Conservation (phyloP, 2,329 filamentous ascomycete genomes). For the Blastomyces parvus region DNA sequence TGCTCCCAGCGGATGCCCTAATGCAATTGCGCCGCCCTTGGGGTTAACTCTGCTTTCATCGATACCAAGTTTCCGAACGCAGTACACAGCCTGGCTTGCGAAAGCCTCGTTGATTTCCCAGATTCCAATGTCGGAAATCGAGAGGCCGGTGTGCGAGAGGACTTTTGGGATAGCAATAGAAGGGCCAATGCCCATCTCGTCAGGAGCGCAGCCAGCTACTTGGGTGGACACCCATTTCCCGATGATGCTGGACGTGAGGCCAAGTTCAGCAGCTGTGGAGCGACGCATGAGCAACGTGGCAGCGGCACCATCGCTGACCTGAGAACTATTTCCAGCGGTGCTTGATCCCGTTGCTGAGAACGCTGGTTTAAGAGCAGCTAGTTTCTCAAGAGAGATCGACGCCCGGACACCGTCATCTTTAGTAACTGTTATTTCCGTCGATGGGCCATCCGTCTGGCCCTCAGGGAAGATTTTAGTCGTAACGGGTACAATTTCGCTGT, state of each 20-base stretch:
- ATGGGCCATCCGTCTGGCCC: conserved; percentile 49
- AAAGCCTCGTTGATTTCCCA: conserved; percentile 93
- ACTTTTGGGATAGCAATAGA: conserved; percentile 78
- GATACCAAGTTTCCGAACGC: conserved; percentile 52
- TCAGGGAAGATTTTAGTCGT: conserved; percentile 58
- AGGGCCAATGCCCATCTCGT: conserved; percentile 91
- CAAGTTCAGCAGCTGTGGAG: conserved; percentile 65
- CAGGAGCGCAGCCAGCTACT: conserved; percentile 68
- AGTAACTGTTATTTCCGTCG: conserved; percentile 56
- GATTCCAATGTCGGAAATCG: conserved; percentile 60
- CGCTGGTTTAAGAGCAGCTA: conserved; percentile 74
- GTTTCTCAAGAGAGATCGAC: conserved; percentile 56
- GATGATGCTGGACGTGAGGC: conserved; percentile 59
- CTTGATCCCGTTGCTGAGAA: conserved; percentile 65
- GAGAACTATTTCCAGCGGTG: conserved; percentile 77
- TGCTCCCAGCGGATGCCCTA: conserved; percentile 83
- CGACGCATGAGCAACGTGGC: conserved; percentile 76
- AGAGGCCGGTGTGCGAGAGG: conserved; percentile 57
- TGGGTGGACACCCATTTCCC: conserved; percentile 73
- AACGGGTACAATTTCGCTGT: conserved; percentile 70
- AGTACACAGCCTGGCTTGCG: conserved; percentile 57
- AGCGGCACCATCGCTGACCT: conserved; percentile 81
- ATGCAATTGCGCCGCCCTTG: conserved; percentile 86
- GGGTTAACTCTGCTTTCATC: conserved; percentile 70
- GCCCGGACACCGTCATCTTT: conserved; percentile 76